These are phyloP conservation scores for Podila horticola DNA, from an alignment of 192 early-diverging fungal genomes.

Conservation along the genomic window DNA sequence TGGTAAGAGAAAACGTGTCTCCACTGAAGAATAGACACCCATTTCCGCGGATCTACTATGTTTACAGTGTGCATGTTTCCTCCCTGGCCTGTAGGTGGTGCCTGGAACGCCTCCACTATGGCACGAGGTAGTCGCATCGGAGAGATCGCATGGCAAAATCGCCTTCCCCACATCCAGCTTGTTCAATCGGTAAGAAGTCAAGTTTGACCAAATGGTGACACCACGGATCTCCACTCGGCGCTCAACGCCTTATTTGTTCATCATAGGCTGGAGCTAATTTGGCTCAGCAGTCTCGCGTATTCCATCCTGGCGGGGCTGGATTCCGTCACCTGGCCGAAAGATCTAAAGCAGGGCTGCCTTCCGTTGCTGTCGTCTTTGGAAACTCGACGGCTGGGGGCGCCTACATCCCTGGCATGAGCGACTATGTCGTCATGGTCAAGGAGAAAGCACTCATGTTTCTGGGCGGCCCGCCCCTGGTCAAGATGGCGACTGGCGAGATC, in stretches of 20 bases:
- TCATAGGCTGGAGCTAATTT: slow-evolving; percentile 72
- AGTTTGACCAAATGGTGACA: not conserved
- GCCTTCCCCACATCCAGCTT: slow-evolving; percentile 65
- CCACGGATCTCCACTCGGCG: not conserved
- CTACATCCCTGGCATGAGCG: slow-evolving; percentile 71
- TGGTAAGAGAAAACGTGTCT: too few species aligned
- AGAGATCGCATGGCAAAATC: slow-evolving; percentile 64
- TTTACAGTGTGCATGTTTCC: too few species aligned
- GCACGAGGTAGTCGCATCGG: slow-evolving; percentile 60
- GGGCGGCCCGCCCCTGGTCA: slow-evolving; percentile 73
- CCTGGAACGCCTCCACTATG: slow-evolving; percentile 68
- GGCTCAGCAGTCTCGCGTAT: slow-evolving; percentile 70
- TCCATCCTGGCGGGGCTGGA: slow-evolving; percentile 69
- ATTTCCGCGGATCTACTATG: too few species aligned
- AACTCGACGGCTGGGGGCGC: slow-evolving; percentile 74
- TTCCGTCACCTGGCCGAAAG: slow-evolving; percentile 67
- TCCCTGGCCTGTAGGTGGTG: slow-evolving; percentile 57
- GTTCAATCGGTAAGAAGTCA: slow-evolving; percentile 61
- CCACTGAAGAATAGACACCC: too few species aligned
- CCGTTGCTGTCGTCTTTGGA: slow-evolving; percentile 71
- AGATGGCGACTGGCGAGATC: slow-evolving; percentile 75
- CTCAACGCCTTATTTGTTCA: not conserved
- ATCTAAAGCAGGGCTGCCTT: slow-evolving; percentile 68
- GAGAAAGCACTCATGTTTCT: slow-evolving; percentile 70
- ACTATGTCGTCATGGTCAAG: slow-evolving; percentile 77